phyloP scores from a whole-genome alignment of 495 filamentous ascomycete genomes.

The Parmelia sp. region DNA sequence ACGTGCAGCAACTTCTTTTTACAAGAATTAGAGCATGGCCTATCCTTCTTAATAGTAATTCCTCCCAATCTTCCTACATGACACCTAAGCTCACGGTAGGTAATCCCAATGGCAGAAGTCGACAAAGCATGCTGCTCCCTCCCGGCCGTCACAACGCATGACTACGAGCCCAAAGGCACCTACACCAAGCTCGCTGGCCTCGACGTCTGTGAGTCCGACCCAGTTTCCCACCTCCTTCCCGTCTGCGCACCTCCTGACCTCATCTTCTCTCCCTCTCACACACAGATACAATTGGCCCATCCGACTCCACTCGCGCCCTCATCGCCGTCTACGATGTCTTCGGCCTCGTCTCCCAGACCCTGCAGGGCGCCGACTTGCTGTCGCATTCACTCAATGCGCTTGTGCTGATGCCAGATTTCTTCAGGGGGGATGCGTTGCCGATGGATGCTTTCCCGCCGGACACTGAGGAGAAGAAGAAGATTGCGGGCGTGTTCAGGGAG shows the following conservation, averaged over 20 bases:
- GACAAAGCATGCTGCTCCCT: constrained; percentile 17
- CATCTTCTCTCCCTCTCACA: neutral
- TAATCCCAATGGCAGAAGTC: constrained; percentile 7
- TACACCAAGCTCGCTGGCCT: constrained; percentile 58
- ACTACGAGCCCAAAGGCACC: constrained; percentile 58
- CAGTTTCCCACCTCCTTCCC: neutral
- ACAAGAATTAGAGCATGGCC: neutral
- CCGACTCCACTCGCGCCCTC: constrained; percentile 34
- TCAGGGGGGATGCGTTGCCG: constrained; percentile 34
- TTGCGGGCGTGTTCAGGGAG: constrained; percentile 29
- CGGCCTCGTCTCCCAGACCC: constrained; percentile 44
- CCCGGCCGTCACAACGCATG: constrained; percentile 30
- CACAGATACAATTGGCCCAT: constrained; percentile 42
- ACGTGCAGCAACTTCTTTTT: neutral
- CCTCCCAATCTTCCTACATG: neutral
- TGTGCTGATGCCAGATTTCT: constrained; percentile 45
- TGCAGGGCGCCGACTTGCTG: constrained; percentile 52
- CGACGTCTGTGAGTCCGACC: constrained; percentile 55
- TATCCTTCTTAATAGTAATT: neutral
- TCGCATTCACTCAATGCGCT: constrained; percentile 35
- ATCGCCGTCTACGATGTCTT: constrained; percentile 53
- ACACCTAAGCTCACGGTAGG: neutral
- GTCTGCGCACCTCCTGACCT: too few relatives aligned
- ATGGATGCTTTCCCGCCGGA: constrained; percentile 36
- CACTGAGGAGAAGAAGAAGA: constrained; percentile 40